Percentiles rank a stretch among this genome's conserved stretches.
Conservation (phyloP, 306 rosid genomes). For the Arachis stenosperma region DNA sequence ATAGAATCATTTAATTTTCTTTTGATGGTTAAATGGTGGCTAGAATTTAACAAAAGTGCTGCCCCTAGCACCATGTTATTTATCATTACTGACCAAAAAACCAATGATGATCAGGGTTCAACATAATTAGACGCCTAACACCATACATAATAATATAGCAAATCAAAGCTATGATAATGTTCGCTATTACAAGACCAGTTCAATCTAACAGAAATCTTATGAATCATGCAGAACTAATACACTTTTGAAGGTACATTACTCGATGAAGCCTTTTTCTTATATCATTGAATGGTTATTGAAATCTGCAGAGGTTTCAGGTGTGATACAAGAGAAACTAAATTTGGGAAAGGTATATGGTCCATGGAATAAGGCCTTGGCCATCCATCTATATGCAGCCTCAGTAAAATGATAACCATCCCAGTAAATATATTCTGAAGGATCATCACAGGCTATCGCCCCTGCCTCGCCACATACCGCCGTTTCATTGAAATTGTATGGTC, state of each 20-base stretch:
- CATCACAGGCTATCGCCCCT: slow-evolving; percentile 42
- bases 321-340: slow-evolving; percentile 20
- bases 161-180: not conserved
- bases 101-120: too few species aligned
- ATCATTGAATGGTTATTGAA: slow-evolving; percentile 13
- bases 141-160: not conserved
- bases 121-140: not conserved
- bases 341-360: slow-evolving; percentile 48
- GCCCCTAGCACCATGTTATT: too few species aligned
- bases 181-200: not conserved
- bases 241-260: not conserved
- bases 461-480: slow-evolving; percentile 34
- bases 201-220: not conserved
- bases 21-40: too few species aligned
- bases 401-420: slow-evolving; percentile 78
- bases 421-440: slow-evolving; percentile 51
- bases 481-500: slow-evolving; percentile 48
- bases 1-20: too few species aligned
- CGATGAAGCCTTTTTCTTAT: not conserved
- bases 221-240: not conserved
- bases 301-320: slow-evolving; percentile 16
- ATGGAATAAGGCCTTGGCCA: slow-evolving; percentile 45
- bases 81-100: too few species aligned
- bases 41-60: too few species aligned
- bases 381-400: slow-evolving; percentile 64